phyloP scores from a whole-genome alignment of 495 filamentous ascomycete species.

The Acidomyces sp. region DNA sequence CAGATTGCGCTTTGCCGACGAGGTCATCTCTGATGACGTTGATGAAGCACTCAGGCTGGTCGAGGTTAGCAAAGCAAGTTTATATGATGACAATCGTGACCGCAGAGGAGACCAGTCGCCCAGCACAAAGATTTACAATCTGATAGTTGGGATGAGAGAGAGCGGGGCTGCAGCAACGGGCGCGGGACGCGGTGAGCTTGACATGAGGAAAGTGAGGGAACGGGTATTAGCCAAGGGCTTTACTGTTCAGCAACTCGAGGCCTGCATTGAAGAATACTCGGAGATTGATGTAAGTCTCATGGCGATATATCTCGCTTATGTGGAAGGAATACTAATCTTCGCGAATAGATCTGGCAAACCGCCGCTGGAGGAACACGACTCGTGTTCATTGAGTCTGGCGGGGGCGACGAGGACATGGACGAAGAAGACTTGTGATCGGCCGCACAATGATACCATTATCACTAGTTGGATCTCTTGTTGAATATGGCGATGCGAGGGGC shows the following conservation, averaged over 20 bases:
- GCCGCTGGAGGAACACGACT: conserved; percentile 71
- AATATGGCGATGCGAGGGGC: too few species aligned
- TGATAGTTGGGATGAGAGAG: conserved; percentile 73
- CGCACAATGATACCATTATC: too few species aligned
- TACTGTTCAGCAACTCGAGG: conserved; percentile 79
- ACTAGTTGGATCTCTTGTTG: too few species aligned
- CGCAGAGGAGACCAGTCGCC: conserved; percentile 59
- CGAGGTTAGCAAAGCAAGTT: conserved; percentile 78
- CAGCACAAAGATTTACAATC: conserved; percentile 81
- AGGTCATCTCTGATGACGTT: conserved; percentile 80
- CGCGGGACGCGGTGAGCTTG: conserved; percentile 65
- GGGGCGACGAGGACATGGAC: conserved; percentile 45
- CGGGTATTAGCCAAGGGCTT: conserved; percentile 91
- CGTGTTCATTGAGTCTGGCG: conserved; percentile 57
- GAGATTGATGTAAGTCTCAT: conserved; percentile 58
- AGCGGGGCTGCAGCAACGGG: conserved; percentile 64
- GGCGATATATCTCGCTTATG: background rate
- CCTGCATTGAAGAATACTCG: conserved; percentile 80
- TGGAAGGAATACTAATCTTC: conserved; percentile 17
- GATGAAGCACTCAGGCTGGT: conserved; percentile 87
- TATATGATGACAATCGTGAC: conserved; percentile 53
- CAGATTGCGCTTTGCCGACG: conserved; percentile 70
- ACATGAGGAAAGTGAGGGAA: conserved; percentile 74
- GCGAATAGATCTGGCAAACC: conserved; percentile 81
- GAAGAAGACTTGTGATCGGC: conserved; percentile 19